Conservation (phyloP, 1,139 yeast species). For the Arxiozyma bovina region DNA sequence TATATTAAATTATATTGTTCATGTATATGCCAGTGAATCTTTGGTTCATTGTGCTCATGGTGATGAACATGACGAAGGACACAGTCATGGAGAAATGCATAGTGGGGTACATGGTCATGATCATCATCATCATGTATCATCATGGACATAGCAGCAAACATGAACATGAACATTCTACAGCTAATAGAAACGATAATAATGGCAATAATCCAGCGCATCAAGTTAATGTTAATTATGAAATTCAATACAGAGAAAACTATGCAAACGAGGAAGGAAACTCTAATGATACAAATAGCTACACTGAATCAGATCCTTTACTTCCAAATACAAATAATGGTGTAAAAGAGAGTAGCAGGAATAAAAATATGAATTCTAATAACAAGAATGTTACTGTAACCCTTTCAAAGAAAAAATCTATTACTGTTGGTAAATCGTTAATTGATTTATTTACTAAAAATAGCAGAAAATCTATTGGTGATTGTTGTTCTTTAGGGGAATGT, state of each 20-base stretch:
- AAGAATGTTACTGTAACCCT: background rate
- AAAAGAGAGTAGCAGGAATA: background rate
- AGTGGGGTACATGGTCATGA: constrained; percentile 11
- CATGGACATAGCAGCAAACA: constrained; percentile 7
- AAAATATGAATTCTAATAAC: background rate
- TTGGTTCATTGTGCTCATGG: constrained; percentile 78
- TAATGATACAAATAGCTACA: background rate
- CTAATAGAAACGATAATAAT: background rate
- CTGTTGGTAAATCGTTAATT: constrained; percentile 5
- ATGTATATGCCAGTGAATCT: constrained; percentile 68
- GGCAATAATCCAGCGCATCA: background rate
- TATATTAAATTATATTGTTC: constrained; percentile 54
- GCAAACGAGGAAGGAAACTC: background rate
- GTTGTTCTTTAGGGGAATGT: constrained; percentile 4
- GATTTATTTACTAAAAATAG: constrained; percentile 4
- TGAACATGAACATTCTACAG: background rate
- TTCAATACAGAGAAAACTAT: background rate
- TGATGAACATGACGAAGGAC: constrained; percentile 23
- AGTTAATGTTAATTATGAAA: background rate
- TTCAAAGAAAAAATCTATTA: background rate
- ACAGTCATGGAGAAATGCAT: background rate
- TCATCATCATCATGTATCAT: constrained; percentile 15
- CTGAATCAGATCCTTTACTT: background rate
- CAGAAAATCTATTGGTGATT: constrained; percentile 5
- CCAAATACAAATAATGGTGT: background rate